Percentiles rank a stretch among this genome's conserved stretches.
phyloP scores from a whole-genome alignment of 805 yeast genomes.

The Wickerhamiella spandovensis region DNA sequence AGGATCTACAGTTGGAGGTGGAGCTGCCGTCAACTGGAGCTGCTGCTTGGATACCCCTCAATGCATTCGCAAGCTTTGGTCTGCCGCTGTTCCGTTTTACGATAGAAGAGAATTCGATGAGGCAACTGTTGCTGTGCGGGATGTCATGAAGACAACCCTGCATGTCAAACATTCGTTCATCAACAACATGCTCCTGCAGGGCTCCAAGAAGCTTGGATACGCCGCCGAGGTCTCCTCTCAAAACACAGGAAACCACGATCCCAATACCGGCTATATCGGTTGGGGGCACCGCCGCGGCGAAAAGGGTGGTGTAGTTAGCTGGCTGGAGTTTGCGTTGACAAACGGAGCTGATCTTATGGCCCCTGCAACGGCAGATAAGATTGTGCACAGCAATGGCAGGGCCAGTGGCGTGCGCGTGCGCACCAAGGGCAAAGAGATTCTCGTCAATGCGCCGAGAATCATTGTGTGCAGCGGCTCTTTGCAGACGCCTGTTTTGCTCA shows the following conservation, averaged over 20 bases:
- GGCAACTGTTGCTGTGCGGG: slow-evolving; percentile 33
- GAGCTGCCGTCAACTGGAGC: slow-evolving; percentile 46
- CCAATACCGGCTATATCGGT: slow-evolving; percentile 36
- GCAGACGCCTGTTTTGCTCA: slow-evolving; percentile 35
- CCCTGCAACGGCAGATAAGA: slow-evolving; percentile 29
- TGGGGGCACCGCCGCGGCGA: slow-evolving; percentile 39
- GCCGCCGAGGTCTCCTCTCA: slow-evolving; percentile 30
- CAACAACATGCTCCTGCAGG: slow-evolving; percentile 32
- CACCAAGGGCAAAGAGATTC: slow-evolving; percentile 16
- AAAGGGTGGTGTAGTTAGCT: slow-evolving; percentile 37
- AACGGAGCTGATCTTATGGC: slow-evolving; percentile 36
- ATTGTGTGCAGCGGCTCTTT: slow-evolving; percentile 37
- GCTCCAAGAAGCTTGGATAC: slow-evolving; percentile 34
- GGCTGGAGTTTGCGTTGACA: slow-evolving; percentile 37
- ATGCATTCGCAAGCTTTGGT: slow-evolving; percentile 40
- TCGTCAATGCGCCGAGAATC: slow-evolving; percentile 32
- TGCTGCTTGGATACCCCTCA: slow-evolving; percentile 39
- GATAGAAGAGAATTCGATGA: slow-evolving; percentile 31
- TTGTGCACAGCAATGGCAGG: slow-evolving; percentile 29
- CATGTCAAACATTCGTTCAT: slow-evolving; percentile 33
- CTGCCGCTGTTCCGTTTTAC: slow-evolving; percentile 35
- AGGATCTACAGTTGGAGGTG: slow-evolving; percentile 46
- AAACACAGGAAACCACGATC: slow-evolving; percentile 31
- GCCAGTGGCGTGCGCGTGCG: slow-evolving; percentile 34
- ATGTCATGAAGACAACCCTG: slow-evolving; percentile 35